Evolutionary conservation across 148 eudicot species (phyloP), one percentile per base, ranked within the genome.

Genomic region (Camellia lanceoleosa): DNA sequence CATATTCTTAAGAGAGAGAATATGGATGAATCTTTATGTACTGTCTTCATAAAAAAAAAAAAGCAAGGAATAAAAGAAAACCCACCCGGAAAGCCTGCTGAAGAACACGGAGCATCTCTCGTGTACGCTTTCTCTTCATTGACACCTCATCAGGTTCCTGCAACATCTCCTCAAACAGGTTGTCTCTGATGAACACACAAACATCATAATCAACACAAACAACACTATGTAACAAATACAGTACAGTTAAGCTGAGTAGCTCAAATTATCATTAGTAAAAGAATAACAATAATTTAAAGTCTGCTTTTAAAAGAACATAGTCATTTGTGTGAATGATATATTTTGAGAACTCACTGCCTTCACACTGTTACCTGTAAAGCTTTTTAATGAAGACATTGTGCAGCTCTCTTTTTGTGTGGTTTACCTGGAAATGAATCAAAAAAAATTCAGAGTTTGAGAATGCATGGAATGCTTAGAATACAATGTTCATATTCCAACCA

Each of bases 61-160:
- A n/a, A 38, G 62, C 42, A 70, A 38, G 20, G 43, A 70, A 61
- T 12, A 42, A 46, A 78, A 19, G 59, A 46, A 71, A 83, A 86
- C 90, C 61, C 71, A 94, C 99, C 89, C 93, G 91, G 89, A 92
- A 89, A 78, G 98, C 99, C 82, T 94, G 97, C 78, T 92, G 91
- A 58, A 94, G 92, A 79, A 92, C 84, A 67, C 89, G 92, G 7
- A 93, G 88, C 74, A 89, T 88, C 18, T 92, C 98, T 41, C 94
- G 90, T 54, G 95, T 78, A 62, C 92, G 95, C 87, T 91, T 96
- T 81, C 99, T 87, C 87, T 92, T 96, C 38, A 76, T 56, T 52
- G 97, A 88, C 75, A 96, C 86, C 77, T 94, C 99, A 76, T 90
- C 89, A 68, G 99, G 97, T 84, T 96, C 99, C 80, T 87, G 98